phyloP scores from a whole-genome alignment of 768 basidiomycete genomes.

The Polyporus arcularius region DNA sequence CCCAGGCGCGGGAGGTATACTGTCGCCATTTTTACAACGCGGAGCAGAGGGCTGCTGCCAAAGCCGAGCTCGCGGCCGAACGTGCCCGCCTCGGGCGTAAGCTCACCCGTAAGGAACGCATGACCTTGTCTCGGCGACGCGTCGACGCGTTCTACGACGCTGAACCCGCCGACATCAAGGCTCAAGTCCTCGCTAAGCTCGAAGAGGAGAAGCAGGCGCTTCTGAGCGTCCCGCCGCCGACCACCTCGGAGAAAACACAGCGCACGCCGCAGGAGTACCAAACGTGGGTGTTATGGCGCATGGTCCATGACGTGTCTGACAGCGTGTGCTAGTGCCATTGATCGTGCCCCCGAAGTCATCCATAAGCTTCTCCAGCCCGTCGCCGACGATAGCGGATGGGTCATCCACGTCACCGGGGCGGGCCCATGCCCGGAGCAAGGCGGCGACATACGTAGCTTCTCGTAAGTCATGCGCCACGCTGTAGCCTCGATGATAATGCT shows the following conservation, averaged over 20 bases:
- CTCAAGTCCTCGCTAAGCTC: background rate
- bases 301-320: no score
- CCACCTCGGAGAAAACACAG: background rate
- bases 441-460: no score
- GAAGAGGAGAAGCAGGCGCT: background rate
- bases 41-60: background rate
- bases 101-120: background rate
- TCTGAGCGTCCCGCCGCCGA: background rate
- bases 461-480: no score
- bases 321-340: no score
- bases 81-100: background rate
- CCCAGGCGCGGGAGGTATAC: background rate
- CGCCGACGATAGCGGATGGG: no score
- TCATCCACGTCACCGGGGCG: no score
- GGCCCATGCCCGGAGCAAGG: no score
- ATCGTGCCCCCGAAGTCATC: no score
- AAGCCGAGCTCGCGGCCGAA: background rate
- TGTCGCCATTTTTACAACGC: background rate
- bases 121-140: background rate
- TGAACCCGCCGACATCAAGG: background rate
- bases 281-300: background rate
- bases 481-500: no score
- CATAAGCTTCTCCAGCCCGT: no score
- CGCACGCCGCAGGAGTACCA: background rate
- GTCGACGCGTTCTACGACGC: background rate